Conservation (phyloP, 306 rosid species). For the Citrullus amarus region DNA sequence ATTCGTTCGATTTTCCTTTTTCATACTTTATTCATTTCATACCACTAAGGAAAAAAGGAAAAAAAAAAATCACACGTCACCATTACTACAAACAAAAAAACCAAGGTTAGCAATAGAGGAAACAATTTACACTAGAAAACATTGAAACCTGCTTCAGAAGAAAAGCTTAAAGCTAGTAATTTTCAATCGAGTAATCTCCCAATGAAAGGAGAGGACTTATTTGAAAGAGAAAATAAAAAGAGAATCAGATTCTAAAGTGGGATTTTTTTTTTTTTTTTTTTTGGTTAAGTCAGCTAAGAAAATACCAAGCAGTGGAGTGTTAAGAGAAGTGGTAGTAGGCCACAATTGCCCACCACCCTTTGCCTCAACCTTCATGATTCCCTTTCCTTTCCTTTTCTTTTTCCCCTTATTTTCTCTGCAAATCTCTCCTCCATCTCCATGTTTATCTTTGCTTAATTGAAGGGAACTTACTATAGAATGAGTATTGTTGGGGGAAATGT, state of each 20-base stretch:
- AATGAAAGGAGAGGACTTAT: not conserved
- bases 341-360: slow-evolving; percentile 19
- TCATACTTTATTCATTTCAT: not conserved
- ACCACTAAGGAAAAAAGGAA: not conserved
- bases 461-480: not conserved
- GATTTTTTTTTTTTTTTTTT: not conserved
- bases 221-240: not conserved
- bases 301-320: not conserved
- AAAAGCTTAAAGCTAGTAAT: too few relatives aligned
- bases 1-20: not conserved
- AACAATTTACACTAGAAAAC: not conserved
- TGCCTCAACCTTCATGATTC: slow-evolving; percentile 6
- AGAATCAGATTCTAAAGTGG: slow-evolving; percentile 1
- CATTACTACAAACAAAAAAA: not conserved
- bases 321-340: slow-evolving; percentile 22
- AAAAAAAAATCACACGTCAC: not conserved
- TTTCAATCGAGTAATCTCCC: not conserved
- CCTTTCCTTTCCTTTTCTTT: not conserved
- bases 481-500: slow-evolving; percentile 32
- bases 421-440: not conserved
- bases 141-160: not conserved
- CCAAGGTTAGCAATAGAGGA: not conserved
- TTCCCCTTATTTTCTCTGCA: not conserved
- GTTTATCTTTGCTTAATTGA: not conserved
- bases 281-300: not conserved